phyloP scores from a whole-genome alignment of 441 rosid species.

The Croton laevigatus region DNA sequence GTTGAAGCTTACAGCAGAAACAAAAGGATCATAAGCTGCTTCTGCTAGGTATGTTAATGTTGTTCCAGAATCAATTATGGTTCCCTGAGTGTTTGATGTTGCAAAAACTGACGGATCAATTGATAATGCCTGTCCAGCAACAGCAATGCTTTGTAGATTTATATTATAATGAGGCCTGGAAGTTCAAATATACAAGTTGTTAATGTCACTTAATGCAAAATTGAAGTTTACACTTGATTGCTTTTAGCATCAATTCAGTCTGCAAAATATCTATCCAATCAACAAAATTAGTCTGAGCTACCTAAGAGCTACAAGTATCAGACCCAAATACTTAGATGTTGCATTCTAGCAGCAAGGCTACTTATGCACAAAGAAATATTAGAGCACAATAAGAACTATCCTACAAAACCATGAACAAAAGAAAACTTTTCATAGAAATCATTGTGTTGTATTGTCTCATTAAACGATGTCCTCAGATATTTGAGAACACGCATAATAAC shows the following conservation, averaged over 20 bases:
- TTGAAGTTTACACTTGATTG: neutral
- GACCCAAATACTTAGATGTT: neutral
- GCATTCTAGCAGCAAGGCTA: neutral
- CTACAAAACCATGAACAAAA: neutral
- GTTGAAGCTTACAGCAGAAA: constrained; percentile 66
- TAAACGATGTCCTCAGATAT: too few relatives aligned
- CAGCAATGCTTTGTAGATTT: constrained; percentile 83
- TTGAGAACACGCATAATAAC: neutral
- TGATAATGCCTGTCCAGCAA: constrained; percentile 55
- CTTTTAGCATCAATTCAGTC: neutral
- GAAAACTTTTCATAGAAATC: neutral
- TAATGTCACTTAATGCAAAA: constrained; percentile 24
- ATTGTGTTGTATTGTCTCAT: neutral
- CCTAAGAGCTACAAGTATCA: neutral
- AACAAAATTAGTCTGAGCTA: neutral
- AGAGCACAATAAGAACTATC: neutral
- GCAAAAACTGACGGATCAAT: constrained; percentile 70
- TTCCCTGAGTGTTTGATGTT: constrained; percentile 72
- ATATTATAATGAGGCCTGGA: constrained; percentile 96
- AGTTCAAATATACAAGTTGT: constrained; percentile 28
- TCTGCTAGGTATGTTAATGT: constrained; percentile 93
- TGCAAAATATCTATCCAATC: neutral
- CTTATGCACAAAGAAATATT: neutral
- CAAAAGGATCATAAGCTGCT: constrained; percentile 64
- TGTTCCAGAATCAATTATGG: constrained; percentile 93